Base-by-base conservation (phyloP, 805 yeast species). In the Ogataea nitratoaversa region DNA sequence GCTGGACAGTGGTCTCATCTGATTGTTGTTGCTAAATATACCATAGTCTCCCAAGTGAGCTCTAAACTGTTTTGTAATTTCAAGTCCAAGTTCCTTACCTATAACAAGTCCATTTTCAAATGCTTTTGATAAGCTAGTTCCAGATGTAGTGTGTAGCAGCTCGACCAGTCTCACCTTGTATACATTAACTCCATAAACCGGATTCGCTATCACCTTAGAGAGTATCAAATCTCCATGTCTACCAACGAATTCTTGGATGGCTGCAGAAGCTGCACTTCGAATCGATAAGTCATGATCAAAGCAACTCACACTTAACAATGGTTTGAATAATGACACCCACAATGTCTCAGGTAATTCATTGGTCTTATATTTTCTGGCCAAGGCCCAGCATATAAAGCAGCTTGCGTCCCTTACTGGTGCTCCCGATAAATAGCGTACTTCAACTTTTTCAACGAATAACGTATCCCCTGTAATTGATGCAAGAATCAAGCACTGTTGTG, bases 181-280 rank as follows among this genome's bases (percentile, higher is more conserved):
- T 7, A 54, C 50, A 8, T 73, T 67, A 13, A 62, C 48, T 12
- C 50, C 50, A 2, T 34, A 25, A 3, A 31, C n/a, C 30, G 23
- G 34, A 8, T 19, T 9, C 8, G 35, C 14, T 17, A 38, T 25
- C 36, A 37, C 34, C 4, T 48, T 37, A 3, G 43, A 47, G 52
- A 78, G 63, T 20, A 70, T 41, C 23, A 41, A 24, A 11, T 62
- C 62, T 1, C 85, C 85, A 54, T 78, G 81, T 28, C 97, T 65
- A 0, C 98, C 98, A 3, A 87, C 57, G 13, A 84, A 68, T 53
- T 90, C 98, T 55, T 90, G 97, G 6, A 90, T 52, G 0, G 93
- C 91, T 1, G 97, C 96, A 5, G 87, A 69, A 1, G 90, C 82
- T 14, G 96, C 90, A 42, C 95, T 68, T 41, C 96, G 68, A 5